Conservation (phyloP, 805 yeast genomes). For the Torulaspora indica region DNA sequence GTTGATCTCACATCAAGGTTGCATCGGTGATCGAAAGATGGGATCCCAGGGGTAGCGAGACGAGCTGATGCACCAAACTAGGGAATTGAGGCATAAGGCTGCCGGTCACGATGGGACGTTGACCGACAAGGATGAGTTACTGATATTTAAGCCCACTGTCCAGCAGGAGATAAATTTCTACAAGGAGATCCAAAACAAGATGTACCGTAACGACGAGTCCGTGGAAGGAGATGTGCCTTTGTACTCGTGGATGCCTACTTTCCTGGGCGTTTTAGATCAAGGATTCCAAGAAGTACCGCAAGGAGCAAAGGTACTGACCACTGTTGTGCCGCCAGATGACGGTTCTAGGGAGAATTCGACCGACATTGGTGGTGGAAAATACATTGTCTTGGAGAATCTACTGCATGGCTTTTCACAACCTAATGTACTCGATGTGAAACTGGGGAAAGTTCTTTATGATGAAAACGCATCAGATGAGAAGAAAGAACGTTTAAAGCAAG, state of each 20-base stretch:
- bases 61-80: conserved; percentile 3
- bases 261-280: conserved; percentile 28
- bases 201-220: conserved; percentile 15
- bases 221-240: conserved; percentile 25
- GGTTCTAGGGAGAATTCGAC: neutral
- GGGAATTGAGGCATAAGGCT: conserved; percentile 53
- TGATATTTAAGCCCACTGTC: conserved; percentile 67
- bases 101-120: conserved; percentile 90
- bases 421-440: conserved; percentile 73
- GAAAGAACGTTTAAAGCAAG: conserved; percentile 52
- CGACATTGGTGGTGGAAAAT: conserved; percentile 30
- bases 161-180: conserved; percentile 76
- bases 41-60: too few relatives aligned
- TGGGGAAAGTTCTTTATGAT: conserved; percentile 72
- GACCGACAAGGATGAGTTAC: conserved; percentile 54
- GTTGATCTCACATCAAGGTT: too few relatives aligned
- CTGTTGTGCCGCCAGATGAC: conserved; percentile 2
- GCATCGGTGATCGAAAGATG: too few relatives aligned
- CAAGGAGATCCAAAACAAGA: conserved; percentile 22
- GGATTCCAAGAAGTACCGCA: conserved; percentile 16
- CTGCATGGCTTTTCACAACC: conserved; percentile 60
- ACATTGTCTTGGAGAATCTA: conserved; percentile 67
- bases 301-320: conserved; percentile 1
- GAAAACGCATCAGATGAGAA: conserved; percentile 56
- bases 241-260: conserved; percentile 31